Evolutionary conservation across 371 early-diverging fungal genomes (phyloP), one percentile per base, ranked within the genome.

Genomic region (Rhizopus microsporus): DNA sequence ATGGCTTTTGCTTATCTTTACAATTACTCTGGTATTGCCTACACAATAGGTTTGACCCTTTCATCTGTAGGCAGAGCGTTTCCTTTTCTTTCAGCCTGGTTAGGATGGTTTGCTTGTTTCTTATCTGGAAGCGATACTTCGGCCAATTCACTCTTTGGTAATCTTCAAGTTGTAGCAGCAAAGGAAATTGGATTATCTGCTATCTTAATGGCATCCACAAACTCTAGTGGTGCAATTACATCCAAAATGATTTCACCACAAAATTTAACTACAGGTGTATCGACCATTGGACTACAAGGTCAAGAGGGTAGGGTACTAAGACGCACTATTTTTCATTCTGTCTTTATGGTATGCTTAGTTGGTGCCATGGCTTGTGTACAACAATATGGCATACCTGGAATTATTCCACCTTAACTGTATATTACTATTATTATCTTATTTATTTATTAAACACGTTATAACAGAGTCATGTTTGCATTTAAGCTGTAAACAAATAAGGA

Each of bases 61-160:
- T 71, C 77, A n/a, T 75, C 75, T 15, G 80, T 80, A 3, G 77
- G 77, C 2, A 61, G 56, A 10, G 80, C 75, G 0, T 80, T 80
- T 65, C 80, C 80, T 0, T 80, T 80, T 56, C 56, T 80, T 13
- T 80, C 80, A 29, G 80, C 77, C 5, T 80, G 75, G 75, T 59
- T 80, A 6, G 80, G 80, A 15, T 80, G 80, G 80, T 38, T 80
- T 4, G 80, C 75, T 3, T 80, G 80, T 48, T 80, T 80, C 62
- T 57, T 80, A 16, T 75, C 77, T 12, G 80, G 80, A 30, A 76
- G 75, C 63, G 77, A 77, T 34, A 80, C 80, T 1, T 75, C 77
- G 4, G 75, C 75, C 9, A 74, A 74, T 42, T 69, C 72, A 12
- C 61, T 80, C 1, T 80, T 80, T 45, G 80, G 80, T 52, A 80